Percentiles rank a stretch among this genome's conserved stretches.
phyloP scores from a whole-genome alignment of 75 land plant genomes.

The Chamaecyparis obtusa region DNA sequence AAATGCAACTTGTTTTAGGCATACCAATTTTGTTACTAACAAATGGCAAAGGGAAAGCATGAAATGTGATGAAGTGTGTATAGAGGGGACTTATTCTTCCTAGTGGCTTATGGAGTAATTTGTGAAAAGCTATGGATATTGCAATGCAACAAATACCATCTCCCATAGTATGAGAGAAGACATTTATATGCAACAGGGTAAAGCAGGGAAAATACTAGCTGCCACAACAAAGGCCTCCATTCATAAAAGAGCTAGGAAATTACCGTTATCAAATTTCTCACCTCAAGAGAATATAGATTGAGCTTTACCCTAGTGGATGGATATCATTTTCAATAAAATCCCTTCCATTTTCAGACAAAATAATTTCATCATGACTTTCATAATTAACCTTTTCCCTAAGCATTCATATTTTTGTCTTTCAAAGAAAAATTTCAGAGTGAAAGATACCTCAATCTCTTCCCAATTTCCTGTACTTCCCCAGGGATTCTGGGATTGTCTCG shows the following conservation, averaged over 20 bases:
- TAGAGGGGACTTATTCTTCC: not conserved
- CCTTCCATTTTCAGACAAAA: not conserved
- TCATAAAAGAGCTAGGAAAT: not conserved
- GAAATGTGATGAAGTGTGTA: not conserved
- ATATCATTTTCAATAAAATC: not conserved
- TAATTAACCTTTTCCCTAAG: not conserved
- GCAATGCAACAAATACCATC: not conserved
- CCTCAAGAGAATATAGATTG: not conserved
- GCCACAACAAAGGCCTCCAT: not conserved
- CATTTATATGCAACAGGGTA: not conserved
- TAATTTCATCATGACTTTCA: not conserved
- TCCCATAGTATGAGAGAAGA: not conserved
- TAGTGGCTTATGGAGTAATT: not conserved
- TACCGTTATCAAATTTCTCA: not conserved
- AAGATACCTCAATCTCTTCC: slow-evolving; percentile 72
- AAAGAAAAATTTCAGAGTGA: slow-evolving; percentile 7
- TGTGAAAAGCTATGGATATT: not conserved
- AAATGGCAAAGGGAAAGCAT: not conserved
- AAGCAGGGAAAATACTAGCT: not conserved
- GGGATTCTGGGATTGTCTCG: slow-evolving; percentile 50
- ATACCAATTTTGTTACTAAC: no score
- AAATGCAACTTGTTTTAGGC: no score
- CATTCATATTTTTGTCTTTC: not conserved
- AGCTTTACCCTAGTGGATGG: not conserved
- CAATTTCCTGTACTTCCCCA: slow-evolving; percentile 58